These are phyloP conservation scores for Debaryomyces maramus DNA, from an alignment of 805 yeast genomes.

Conservation along the genomic window DNA sequence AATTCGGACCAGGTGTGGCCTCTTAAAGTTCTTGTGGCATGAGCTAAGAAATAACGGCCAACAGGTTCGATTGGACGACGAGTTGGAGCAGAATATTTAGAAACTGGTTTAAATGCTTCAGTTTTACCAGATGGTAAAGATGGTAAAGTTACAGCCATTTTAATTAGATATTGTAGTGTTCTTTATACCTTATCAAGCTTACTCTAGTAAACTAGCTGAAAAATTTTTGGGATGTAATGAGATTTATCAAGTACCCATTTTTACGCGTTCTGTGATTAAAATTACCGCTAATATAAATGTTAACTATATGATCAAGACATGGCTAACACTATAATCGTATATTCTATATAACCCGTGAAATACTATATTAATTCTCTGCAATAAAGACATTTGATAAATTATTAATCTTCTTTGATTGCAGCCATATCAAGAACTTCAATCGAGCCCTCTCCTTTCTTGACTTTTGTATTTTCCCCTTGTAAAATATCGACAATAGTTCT, in stretches of 20 bases:
- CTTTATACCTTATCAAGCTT: neutral
- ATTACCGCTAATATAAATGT: neutral
- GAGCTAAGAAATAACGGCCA: slow-evolving; percentile 93
- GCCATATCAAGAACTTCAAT: slow-evolving; percentile 89
- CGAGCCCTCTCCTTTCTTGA: slow-evolving; percentile 56
- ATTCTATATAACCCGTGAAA: too few species aligned
- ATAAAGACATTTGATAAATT: neutral
- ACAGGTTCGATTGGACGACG: slow-evolving; percentile 94
- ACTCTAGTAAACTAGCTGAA: slow-evolving; percentile 4
- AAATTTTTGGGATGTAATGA: slow-evolving; percentile 12
- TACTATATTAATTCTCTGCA: too few species aligned
- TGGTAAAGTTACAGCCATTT: slow-evolving; percentile 50
- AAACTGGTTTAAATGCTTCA: slow-evolving; percentile 50
- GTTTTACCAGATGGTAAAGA: slow-evolving; percentile 44
- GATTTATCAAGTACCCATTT: slow-evolving; percentile 5
- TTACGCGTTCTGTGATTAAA: slow-evolving; percentile 4
- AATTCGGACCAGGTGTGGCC: slow-evolving; percentile 99
- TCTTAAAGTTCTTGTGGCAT: slow-evolving; percentile 91
- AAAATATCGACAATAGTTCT: slow-evolving; percentile 66
- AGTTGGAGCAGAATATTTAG: slow-evolving; percentile 56
- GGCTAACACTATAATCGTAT: too few species aligned
- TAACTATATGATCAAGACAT: neutral
- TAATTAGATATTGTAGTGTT: neutral
- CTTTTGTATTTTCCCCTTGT: slow-evolving; percentile 43
- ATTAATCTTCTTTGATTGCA: slow-evolving; percentile 59